Evolutionary conservation across 176 grass and related monocot species (phyloP).

Genomic region (Ananas comosus): DNA sequence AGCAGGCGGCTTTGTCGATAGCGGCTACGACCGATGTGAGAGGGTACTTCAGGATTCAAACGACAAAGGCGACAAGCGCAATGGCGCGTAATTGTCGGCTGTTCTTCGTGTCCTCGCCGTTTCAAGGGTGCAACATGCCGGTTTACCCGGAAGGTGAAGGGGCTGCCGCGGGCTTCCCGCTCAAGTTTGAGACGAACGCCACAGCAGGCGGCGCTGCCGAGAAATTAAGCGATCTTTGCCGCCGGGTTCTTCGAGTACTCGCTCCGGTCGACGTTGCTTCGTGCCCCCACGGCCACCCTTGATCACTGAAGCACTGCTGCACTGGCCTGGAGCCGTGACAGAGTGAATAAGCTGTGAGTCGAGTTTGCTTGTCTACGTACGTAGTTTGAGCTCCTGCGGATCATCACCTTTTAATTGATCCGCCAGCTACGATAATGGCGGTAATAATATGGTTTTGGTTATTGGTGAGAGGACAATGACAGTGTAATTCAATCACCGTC

Average conservation of each 20-base stretch:
- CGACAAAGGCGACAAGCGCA: neutral
- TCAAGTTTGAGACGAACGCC: neutral
- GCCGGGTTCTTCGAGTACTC: neutral
- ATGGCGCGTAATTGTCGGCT: neutral
- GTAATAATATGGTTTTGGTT: no score
- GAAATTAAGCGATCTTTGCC: neutral
- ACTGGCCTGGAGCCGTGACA: no score
- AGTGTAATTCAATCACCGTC: no score
- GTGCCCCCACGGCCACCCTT: constrained; percentile 3
- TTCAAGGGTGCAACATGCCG: neutral
- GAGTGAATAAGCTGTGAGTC: no score
- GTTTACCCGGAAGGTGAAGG: neutral
- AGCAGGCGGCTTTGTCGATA: neutral
- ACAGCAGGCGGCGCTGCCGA: neutral
- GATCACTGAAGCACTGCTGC: neutral
- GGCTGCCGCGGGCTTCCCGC: neutral
- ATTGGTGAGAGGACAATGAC: no score
- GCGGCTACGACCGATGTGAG: neutral
- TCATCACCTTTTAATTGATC: no score
- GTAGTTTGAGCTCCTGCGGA: no score
- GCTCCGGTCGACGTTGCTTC: neutral
- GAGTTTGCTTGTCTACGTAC: no score
- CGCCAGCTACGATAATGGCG: no score
- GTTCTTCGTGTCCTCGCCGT: constrained; percentile 1
- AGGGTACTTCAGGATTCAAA: neutral